Percentiles rank a stretch among this genome's conserved stretches.
Evolutionary conservation across 768 basidiomycete species (phyloP).

Genomic region (Leccinum ochraceum): DNA sequence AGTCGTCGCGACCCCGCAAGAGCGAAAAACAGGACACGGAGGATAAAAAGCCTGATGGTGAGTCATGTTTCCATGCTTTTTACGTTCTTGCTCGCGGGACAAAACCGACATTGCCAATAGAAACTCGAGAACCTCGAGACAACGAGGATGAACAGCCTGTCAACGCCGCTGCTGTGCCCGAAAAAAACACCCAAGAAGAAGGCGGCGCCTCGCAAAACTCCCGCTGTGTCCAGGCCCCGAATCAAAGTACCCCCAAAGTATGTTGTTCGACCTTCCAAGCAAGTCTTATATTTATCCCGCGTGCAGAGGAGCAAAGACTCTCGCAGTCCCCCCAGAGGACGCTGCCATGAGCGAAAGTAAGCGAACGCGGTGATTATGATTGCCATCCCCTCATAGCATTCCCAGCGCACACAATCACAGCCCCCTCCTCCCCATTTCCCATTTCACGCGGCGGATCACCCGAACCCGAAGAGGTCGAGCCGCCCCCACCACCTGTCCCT

Average conservation of each 20-base stretch:
- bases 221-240: constrained; percentile 38
- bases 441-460: constrained; percentile 41
- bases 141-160: constrained; percentile 21
- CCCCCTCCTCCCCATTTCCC: constrained; percentile 68
- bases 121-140: constrained; percentile 33
- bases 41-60: constrained; percentile 49
- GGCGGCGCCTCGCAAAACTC: constrained; percentile 43
- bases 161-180: constrained; percentile 21
- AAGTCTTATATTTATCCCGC: constrained; percentile 12
- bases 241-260: constrained; percentile 34
- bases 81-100: constrained; percentile 16
- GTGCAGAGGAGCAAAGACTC: constrained; percentile 30
- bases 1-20: constrained; percentile 55
- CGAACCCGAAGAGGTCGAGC: constrained; percentile 46
- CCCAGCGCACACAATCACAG: constrained; percentile 64
- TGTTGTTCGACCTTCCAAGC: constrained; percentile 5
- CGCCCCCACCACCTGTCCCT: constrained; percentile 30
- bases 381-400: constrained; percentile 9
- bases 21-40: constrained; percentile 46
- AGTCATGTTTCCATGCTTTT: constrained; percentile 31
- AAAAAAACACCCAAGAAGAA: constrained; percentile 51
- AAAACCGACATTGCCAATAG: constrained; percentile 19
- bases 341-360: constrained; percentile 63
- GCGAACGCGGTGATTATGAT: constrained; percentile 9
- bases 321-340: constrained; percentile 47